These are phyloP conservation scores for Parastagonospora nodorum DNA, from an alignment of 2,329 filamentous ascomycete species.

Conservation along the genomic window DNA sequence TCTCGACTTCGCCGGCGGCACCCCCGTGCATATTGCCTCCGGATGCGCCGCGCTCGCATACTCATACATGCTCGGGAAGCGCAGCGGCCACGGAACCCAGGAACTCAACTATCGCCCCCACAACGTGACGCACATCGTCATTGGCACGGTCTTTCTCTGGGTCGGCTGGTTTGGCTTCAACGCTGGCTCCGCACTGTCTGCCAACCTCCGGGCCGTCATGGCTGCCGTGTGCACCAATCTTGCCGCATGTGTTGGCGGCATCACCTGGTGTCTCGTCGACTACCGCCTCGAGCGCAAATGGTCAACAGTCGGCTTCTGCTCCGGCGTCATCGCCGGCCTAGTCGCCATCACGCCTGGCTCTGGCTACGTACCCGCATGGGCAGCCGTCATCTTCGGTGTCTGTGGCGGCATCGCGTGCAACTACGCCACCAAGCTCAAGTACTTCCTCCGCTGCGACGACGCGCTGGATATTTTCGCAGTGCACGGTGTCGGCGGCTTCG, in stretches of 20 bases:
- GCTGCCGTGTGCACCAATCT: conserved; percentile 86
- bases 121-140: conserved; percentile 90
- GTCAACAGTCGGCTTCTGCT: conserved; percentile 93
- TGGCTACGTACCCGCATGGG: conserved; percentile 83
- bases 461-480: conserved; percentile 76
- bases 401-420: conserved; percentile 80
- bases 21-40: conserved; percentile 86
- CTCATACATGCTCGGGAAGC: conserved; percentile 88
- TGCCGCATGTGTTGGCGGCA: conserved; percentile 79
- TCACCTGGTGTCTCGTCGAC: conserved; percentile 89
- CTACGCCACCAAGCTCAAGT: conserved; percentile 91
- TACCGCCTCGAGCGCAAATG: conserved; percentile 89
- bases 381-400: conserved; percentile 78
- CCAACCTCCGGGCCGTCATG: conserved; percentile 85
- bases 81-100: conserved; percentile 81
- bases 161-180: conserved; percentile 97
- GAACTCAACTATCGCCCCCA: conserved; percentile 91
- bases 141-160: conserved; percentile 93
- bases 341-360: conserved; percentile 89
- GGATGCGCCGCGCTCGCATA: conserved; percentile 85
- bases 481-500: conserved; percentile 63
- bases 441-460: conserved; percentile 78
- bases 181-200: conserved; percentile 78
- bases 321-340: conserved; percentile 83
- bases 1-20: conserved; percentile 87